phyloP scores from a whole-genome alignment of 2,329 filamentous ascomycete species.

The Pseudogymnoascus sp. region DNA sequence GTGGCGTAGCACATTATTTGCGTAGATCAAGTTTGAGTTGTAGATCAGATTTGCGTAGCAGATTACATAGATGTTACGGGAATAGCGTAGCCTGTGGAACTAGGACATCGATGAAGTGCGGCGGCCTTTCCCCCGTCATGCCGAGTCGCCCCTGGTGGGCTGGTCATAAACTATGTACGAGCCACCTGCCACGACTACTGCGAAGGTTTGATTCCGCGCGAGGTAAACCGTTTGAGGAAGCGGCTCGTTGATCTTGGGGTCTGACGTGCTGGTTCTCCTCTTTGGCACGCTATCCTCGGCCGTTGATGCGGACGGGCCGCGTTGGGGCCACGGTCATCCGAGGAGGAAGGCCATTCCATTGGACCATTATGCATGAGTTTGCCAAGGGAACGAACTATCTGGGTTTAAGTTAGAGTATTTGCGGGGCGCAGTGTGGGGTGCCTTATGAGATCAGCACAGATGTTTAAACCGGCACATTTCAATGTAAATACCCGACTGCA shows the following conservation, averaged over 20 bases:
- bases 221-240: neutral
- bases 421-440: neutral
- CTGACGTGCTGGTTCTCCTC: neutral
- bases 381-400: neutral
- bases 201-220: neutral
- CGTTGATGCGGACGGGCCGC: neutral
- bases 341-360: neutral
- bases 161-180: neutral
- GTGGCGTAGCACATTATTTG: neutral
- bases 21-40: neutral
- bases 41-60: neutral
- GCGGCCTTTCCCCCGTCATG: neutral
- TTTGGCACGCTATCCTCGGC: neutral
- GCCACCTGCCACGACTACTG: neutral
- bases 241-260: neutral
- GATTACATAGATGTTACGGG: neutral
- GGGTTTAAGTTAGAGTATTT: neutral
- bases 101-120: neutral
- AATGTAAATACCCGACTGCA: neutral
- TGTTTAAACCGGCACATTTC: neutral
- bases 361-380: neutral
- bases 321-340: neutral
- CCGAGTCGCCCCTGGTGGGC: neutral
- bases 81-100: neutral
- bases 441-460: neutral